Base-by-base conservation (phyloP, 2,329 filamentous ascomycete genomes). In the Exophiala phaeomuriformis region DNA sequence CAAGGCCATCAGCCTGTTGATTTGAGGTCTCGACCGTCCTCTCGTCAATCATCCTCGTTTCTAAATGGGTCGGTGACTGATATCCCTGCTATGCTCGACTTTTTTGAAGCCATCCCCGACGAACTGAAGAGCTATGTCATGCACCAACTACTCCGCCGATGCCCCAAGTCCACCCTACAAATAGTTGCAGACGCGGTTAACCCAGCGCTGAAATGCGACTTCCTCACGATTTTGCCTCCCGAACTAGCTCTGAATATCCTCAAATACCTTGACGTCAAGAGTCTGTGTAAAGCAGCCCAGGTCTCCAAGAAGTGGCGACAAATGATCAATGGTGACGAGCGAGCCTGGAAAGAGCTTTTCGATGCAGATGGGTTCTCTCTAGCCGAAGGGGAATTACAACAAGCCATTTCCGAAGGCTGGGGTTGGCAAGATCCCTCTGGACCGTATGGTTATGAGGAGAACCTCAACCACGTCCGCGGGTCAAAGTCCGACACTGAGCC, bases 61-160 rank as follows among this genome's bases (percentile, higher is more conserved):
- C 58, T 66, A 47, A 56, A 66, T 49, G 45, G 68, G 64, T 78
- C 69, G 19, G 68, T 91, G 19, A 80, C 90, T 71, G 88, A 94
- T 63, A 86, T 91, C n/a, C 87, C 87, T 5, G 81, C 78, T 10
- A 88, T 98, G 77, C 73, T 98, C 10, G 87, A 95, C 63, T 84
- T 84, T 2, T 98, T 97, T 64, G 91, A 97, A 67, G 81, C 86
- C 4, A 86, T 98, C 78, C 90, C 91, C 1, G 82, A 87, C 42
- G 86, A 93, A 64, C 83, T 98, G 80, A 93, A 98, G 71, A 87
- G 86, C 0, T 95, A 95, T 66, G 85, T 98, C 72, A 95, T 98
- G 83, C 97, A 94, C 67, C 91, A 98, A 67, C 82, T 98, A 51
- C 78, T 98, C 29, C 85, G 88, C 52, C 81, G 93, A 44, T 97